Evolutionary conservation across 1,284 basidiomycete species (phyloP).

Genomic region (Rhodotorula sp.): DNA sequence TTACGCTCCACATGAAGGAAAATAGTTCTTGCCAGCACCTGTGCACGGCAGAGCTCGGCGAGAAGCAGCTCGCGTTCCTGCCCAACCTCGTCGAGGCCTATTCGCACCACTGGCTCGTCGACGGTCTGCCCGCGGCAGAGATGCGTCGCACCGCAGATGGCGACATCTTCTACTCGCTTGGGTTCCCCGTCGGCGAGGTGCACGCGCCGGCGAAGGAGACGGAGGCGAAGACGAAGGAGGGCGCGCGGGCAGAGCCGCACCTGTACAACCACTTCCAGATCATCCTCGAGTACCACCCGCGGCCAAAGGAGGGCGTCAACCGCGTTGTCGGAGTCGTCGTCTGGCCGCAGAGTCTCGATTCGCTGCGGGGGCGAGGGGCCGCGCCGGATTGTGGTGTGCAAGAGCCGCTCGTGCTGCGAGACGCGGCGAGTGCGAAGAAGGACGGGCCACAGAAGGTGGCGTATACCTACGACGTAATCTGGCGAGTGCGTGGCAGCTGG

Average conservation of each 20-base stretch:
- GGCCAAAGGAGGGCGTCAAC: slow-evolving; percentile 61
- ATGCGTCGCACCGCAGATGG: slow-evolving; percentile 66
- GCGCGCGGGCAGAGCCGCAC: slow-evolving; percentile 56
- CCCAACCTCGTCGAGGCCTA: slow-evolving; percentile 90
- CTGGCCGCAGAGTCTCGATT: slow-evolving; percentile 61
- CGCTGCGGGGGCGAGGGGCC: slow-evolving; percentile 4
- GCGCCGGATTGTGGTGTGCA: slow-evolving; percentile 28
- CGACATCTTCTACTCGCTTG: slow-evolving; percentile 72
- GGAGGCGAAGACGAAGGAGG: slow-evolving; percentile 53
- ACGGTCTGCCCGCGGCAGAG: slow-evolving; percentile 90
- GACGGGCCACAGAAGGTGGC: slow-evolving; percentile 63
- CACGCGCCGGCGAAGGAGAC: no score
- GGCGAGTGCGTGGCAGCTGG: slow-evolving; percentile 74
- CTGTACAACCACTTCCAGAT: slow-evolving; percentile 91
- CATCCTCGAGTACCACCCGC: slow-evolving; percentile 77
- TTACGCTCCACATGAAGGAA: slow-evolving; percentile 75
- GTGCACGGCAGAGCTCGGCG: slow-evolving; percentile 66
- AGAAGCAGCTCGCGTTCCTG: slow-evolving; percentile 79
- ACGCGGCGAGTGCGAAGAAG: slow-evolving; percentile 55
- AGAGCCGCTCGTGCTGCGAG: slow-evolving; percentile 59
- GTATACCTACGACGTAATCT: slow-evolving; percentile 87
- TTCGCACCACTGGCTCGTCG: slow-evolving; percentile 90
- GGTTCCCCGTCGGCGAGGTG: slow-evolving; percentile 49
- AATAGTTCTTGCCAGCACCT: slow-evolving; percentile 74
- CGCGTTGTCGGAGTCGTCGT: slow-evolving; percentile 90